Evolutionary conservation across 371 early-diverging fungal species (phyloP), one percentile per base, ranked within the genome.

Genomic region (Umbelopsis sp.): DNA sequence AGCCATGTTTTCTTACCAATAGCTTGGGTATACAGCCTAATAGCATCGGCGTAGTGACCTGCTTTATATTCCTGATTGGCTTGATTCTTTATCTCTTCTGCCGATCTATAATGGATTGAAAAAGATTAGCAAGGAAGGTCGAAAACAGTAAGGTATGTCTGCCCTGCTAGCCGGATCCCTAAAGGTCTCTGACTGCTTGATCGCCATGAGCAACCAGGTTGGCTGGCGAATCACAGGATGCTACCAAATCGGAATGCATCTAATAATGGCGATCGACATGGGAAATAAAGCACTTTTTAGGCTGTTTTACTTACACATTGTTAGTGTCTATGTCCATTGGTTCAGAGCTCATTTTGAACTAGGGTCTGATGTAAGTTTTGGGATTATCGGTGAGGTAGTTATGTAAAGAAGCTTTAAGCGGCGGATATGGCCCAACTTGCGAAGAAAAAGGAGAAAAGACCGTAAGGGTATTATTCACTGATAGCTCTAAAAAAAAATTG

Each of bases 1-100:
- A 22, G 18, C 24, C 25, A 68, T 65, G 6, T n/a, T 29, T 44
- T 68, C 50, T 73, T 78, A 82, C 84, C 92, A 66, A 91, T 89
- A 0, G 90, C 84, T 69, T 88, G 75, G 22, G 81, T 70, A 69
- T 91, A 91, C 45, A 88, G 76, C 52, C 76, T 74, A 25, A 89
- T 78, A 22, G 91, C 89, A 46, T 83, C 83, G 37, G 76, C 76
- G 71, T 90, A 91, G 70, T 84, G 77, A 63, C 88, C 89, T 41
- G 69, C 63, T 69, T 88, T 88, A 50, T 86, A 89, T 75, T 85
- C 80, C 66, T 81, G 78, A 53, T 88, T 88, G 63, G 85, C 89
- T 65, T 80, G 70, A 37, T 76, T 78, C 69, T 89, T 89, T 72
- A 89, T 82, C 44, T 87, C 86, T 65, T 87, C 88, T 63, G 89